These are phyloP conservation scores for Gremmenia infestans DNA, from an alignment of 2,329 filamentous ascomycete genomes.

Conservation along the genomic window DNA sequence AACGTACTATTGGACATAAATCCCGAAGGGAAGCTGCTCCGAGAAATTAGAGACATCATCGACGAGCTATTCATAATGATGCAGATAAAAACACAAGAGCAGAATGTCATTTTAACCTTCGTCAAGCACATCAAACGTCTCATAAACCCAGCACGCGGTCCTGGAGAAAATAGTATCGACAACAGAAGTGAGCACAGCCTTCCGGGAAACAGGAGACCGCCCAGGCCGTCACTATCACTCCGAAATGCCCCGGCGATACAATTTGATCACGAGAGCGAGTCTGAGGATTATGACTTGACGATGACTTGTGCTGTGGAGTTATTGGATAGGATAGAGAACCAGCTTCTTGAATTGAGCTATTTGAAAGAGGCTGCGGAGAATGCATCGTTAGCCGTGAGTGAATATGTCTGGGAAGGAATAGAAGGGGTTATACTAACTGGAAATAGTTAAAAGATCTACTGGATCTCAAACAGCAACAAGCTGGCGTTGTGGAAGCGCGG, in stretches of 20 bases:
- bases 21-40: constrained; percentile 36
- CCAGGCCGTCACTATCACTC: neutral
- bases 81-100: constrained; percentile 30
- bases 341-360: neutral
- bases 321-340: constrained; percentile 1
- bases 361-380: constrained; percentile 3
- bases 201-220: neutral
- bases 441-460: constrained; percentile 32
- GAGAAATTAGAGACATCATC: constrained; percentile 41
- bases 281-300: constrained; percentile 3
- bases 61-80: constrained; percentile 44
- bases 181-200: neutral
- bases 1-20: constrained; percentile 35
- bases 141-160: neutral
- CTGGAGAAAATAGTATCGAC: neutral
- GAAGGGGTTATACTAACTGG: neutral
- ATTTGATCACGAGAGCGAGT: neutral
- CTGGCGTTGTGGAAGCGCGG: constrained; percentile 40
- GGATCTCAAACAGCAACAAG: constrained; percentile 42
- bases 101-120: constrained; percentile 6
- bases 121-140: constrained; percentile 5
- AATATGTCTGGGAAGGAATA: neutral
- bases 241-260: neutral
- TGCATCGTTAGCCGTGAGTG: neutral
- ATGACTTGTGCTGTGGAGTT: constrained; percentile 4